These are phyloP conservation scores for Acanthamoeba rhysodes DNA, from an alignment of 208 protist species.

Conservation along the genomic window DNA sequence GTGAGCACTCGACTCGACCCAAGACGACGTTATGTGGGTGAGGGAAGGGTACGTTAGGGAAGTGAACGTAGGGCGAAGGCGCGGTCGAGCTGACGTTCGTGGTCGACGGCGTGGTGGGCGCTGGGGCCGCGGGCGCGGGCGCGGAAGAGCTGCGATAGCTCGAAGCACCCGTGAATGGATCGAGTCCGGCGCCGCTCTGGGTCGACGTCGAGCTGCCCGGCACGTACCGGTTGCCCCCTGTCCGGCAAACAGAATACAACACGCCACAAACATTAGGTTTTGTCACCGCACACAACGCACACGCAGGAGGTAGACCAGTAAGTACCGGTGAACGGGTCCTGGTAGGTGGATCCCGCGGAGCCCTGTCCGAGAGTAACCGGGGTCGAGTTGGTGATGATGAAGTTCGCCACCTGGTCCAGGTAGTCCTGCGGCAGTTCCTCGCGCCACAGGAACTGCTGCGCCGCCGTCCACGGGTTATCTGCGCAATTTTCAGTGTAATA, in stretches of 20 bases:
- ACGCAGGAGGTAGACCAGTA: neutral
- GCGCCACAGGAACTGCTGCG: conserved; percentile 92
- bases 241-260: neutral
- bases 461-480: conserved; percentile 93
- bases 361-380: conserved; percentile 46
- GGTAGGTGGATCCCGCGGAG: neutral
- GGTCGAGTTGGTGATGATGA: conserved; percentile 90
- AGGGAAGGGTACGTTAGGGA: neutral
- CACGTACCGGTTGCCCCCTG: conserved; percentile 68
- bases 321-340: conserved; percentile 80
- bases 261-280: neutral
- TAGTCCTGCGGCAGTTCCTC: conserved; percentile 92
- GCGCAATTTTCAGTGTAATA: conserved; percentile 15
- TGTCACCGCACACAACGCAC: no score
- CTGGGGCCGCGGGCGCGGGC: neutral
- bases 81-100: neutral
- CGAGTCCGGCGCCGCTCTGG: neutral
- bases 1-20: neutral
- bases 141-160: neutral
- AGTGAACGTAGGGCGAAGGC: neutral
- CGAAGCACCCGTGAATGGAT: neutral
- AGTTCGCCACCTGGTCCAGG: conserved; percentile 95
- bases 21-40: neutral
- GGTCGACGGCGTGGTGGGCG: neutral
- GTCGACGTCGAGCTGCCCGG: conserved; percentile 60